phyloP scores from a whole-genome alignment of 2,329 filamentous ascomycete species.

The Neopestalotiopsis rosae region DNA sequence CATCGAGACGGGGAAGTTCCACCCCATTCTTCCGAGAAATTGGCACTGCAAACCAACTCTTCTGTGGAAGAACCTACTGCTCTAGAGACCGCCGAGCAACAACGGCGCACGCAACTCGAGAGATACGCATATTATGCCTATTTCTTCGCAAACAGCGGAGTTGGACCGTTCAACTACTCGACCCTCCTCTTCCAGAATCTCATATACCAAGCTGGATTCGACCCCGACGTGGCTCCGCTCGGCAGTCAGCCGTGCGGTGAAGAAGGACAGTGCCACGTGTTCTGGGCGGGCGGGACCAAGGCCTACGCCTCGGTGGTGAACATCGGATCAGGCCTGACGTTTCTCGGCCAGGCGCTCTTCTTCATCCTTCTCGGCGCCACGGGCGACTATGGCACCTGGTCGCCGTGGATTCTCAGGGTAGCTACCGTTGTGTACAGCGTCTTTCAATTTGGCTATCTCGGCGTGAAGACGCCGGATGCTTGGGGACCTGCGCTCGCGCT shows the following conservation, averaged over 20 bases:
- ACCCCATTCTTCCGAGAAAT: background rate
- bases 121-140: slow-evolving; percentile 12
- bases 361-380: slow-evolving; percentile 10
- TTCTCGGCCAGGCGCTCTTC: slow-evolving; percentile 4
- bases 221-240: slow-evolving; percentile 4
- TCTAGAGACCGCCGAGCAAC: background rate
- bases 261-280: slow-evolving; percentile 9
- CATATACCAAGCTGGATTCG: slow-evolving; percentile 16
- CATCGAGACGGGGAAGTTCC: background rate
- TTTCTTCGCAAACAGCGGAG: slow-evolving; percentile 13
- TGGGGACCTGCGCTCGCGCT: slow-evolving; percentile 7
- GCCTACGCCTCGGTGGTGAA: slow-evolving; percentile 11
- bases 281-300: slow-evolving; percentile 13
- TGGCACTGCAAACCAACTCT: too few species aligned
- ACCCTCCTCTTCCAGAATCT: slow-evolving; percentile 15
- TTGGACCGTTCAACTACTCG: slow-evolving; percentile 8
- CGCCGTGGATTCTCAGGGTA: slow-evolving; percentile 7
- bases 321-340: slow-evolving; percentile 11
- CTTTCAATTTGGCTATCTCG: slow-evolving; percentile 16
- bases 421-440: slow-evolving; percentile 7
- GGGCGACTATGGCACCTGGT: slow-evolving; percentile 16
- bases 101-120: background rate
- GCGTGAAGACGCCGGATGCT: background rate
- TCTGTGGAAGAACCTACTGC: background rate
- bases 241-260: slow-evolving; percentile 10